Base-by-base conservation (phyloP, 768 basidiomycete genomes). In the Phlebiopsis flavidoalba region DNA sequence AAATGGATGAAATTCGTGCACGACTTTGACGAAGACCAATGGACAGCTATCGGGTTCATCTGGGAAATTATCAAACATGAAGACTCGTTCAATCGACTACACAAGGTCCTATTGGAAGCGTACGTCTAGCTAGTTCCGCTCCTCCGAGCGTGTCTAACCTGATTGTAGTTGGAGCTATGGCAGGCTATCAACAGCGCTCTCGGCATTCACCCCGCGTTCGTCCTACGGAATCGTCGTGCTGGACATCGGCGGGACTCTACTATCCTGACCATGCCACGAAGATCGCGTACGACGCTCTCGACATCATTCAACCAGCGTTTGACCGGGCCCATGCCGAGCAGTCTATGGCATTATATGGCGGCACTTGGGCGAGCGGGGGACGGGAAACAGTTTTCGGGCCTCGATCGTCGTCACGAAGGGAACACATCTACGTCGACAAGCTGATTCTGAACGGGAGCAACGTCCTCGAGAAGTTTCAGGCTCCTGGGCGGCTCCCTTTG, bases 1-100 rank as follows among this genome's bases (percentile, higher is more conserved):
- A 66, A 66, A 24, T 76, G 75, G 75, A 45, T 75, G 8, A 66
- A 63, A 3, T 60, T 72, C 1, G 60, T 70, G 10, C 70, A 74
- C 57, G 57, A 64, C 2, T 75, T 73, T 53, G 71, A 71, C 22
- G 69, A 71, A 33, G 68, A 69, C 53, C 63, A 67, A 56, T 66
- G 64, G 66, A 69, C 68, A 0, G 60, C 62, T 46, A 50, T 65
- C 43, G 68, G 68, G 6, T 31, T 62, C 37, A 54, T 64, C 5
- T 69, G 68, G 68, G 68, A 69, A 61, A 67, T 67, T 33, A 57
- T 67, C 62, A 69, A 67, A 55, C 59, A 61, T 11, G 40, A 21
- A 10, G 68, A 69, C 52, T 66, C 65, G 47, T 48, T 67, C 21
- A 64, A 59, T 1, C 60, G 68, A 2, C 49, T 62, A 46, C 65